These are phyloP conservation scores for Waltergamsia citrina DNA, from an alignment of 2,329 filamentous ascomycete genomes.

Conservation along the genomic window DNA sequence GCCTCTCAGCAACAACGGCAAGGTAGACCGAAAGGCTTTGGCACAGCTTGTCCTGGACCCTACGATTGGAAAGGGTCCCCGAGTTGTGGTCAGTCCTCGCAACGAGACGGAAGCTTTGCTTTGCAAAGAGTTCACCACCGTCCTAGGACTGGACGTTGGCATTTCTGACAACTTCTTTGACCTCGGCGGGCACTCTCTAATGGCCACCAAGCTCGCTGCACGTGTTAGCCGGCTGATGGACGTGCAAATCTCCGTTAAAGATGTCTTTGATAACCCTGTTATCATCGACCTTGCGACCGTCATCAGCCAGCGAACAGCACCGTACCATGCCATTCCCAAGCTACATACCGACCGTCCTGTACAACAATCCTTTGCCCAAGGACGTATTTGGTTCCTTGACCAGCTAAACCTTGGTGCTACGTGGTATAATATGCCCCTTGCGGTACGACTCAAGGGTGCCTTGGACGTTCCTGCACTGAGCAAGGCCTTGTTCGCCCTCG, in stretches of 20 bases:
- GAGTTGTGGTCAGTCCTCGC: too few species aligned
- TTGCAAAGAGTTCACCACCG: slow-evolving; percentile 5
- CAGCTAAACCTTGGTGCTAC: slow-evolving; percentile 8
- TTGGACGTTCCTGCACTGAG: slow-evolving; percentile 7
- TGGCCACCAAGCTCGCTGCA: slow-evolving; percentile 18
- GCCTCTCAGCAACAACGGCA: slow-evolving; percentile 9
- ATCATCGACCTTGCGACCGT: too few species aligned
- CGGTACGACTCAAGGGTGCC: slow-evolving; percentile 6
- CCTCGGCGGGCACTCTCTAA: slow-evolving; percentile 36
- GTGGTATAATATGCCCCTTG: slow-evolving; percentile 11
- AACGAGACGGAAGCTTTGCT: slow-evolving; percentile 2
- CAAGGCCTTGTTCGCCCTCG: slow-evolving; percentile 7
- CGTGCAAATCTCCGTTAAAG: slow-evolving; percentile 4
- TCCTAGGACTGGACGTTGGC: slow-evolving; percentile 15
- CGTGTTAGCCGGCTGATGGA: slow-evolving; percentile 5
- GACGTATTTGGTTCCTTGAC: slow-evolving; percentile 12
- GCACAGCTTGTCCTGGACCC: neutral
- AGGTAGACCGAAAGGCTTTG: slow-evolving; percentile 9
- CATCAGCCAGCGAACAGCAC: too few species aligned
- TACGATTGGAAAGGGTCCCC: neutral
- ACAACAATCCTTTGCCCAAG: slow-evolving; percentile 13
- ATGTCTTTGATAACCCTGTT: slow-evolving; percentile 8
- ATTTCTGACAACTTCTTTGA: slow-evolving; percentile 36
- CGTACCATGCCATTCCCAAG: slow-evolving; percentile 1
- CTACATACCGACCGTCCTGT: slow-evolving; percentile 6